Evolutionary conservation across 805 yeast species (phyloP).

Genomic region (Pichia ethanolica): DNA sequence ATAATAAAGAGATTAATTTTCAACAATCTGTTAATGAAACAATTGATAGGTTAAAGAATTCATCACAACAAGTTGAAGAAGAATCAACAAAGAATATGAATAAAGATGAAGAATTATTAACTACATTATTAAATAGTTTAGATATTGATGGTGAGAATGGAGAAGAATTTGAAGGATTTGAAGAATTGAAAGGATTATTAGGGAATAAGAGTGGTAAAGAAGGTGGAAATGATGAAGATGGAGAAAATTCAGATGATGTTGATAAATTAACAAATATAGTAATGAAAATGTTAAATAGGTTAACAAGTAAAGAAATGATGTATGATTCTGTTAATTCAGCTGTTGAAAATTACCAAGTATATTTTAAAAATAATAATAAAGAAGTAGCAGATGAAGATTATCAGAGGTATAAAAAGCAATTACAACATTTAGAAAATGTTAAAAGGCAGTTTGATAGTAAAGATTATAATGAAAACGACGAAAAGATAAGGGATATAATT

Average conservation of each 20-base stretch:
- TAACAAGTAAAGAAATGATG: constrained; percentile 76
- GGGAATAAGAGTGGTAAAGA: constrained; percentile 15
- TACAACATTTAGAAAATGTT: constrained; percentile 50
- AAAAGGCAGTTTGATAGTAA: constrained; percentile 60
- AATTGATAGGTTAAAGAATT: constrained; percentile 67
- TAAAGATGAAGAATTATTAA: constrained; percentile 41
- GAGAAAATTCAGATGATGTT: constrained; percentile 17
- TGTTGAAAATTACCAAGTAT: constrained; percentile 61
- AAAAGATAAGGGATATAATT: constrained; percentile 41
- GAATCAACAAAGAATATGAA: constrained; percentile 32
- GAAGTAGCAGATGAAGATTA: constrained; percentile 34
- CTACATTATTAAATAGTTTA: constrained; percentile 62
- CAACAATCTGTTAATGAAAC: constrained; percentile 76
- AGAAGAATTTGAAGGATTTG: constrained; percentile 25
- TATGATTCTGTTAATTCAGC: constrained; percentile 86
- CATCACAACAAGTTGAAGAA: constrained; percentile 65
- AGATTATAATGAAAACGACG: constrained; percentile 47
- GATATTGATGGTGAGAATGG: constrained; percentile 20
- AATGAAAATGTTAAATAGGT: constrained; percentile 68
- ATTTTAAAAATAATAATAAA: constrained; percentile 42
- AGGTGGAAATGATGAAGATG: constrained; percentile 14
- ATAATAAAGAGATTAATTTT: constrained; percentile 34
- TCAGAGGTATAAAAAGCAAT: constrained; percentile 53
- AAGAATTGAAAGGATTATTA: background rate
- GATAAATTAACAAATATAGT: constrained; percentile 47